Percentiles rank a stretch among this genome's conserved stretches.
Evolutionary conservation across 1,284 basidiomycete genomes (phyloP).

Genomic region (Pyrrhoderma lamaoense): DNA sequence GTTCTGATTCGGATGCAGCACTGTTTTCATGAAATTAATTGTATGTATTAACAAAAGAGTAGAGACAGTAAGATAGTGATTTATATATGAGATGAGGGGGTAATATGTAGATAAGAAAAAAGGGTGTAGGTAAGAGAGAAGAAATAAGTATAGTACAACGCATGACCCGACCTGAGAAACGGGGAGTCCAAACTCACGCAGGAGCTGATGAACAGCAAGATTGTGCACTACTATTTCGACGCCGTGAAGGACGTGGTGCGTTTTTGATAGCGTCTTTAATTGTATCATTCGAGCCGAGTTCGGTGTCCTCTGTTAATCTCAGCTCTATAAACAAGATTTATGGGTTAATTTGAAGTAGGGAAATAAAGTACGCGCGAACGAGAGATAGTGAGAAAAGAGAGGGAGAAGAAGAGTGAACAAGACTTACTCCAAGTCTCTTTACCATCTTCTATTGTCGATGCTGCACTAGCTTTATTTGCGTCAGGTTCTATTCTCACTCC

Average conservation of each 20-base stretch:
- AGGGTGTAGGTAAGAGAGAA: constrained; percentile 20
- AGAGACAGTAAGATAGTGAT: neutral
- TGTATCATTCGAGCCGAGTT: constrained; percentile 65
- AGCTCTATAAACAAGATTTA: constrained; percentile 38
- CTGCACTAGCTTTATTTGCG: neutral
- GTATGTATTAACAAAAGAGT: neutral
- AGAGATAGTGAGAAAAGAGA: neutral
- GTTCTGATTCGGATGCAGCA: no score
- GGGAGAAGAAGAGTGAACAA: neutral
- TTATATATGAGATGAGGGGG: no score
- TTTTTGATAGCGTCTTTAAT: constrained; percentile 44
- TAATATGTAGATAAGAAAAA: constrained; percentile 1
- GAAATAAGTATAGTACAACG: constrained; percentile 7
- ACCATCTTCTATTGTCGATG: constrained; percentile 21
- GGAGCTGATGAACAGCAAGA: constrained; percentile 4
- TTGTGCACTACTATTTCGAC: constrained; percentile 27
- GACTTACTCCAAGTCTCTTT: constrained; percentile 49
- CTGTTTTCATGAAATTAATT: no score
- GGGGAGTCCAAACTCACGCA: constrained; percentile 19
- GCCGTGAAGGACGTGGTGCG: constrained; percentile 34
- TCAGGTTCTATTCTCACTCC: constrained; percentile 36
- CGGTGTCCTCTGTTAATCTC: constrained; percentile 59
- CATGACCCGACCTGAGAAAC: constrained; percentile 5
- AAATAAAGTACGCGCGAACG: no score
- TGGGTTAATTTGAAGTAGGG: neutral